These are phyloP conservation scores for Salix exigua DNA, from an alignment of 345 rosid species.

Conservation along the genomic window DNA sequence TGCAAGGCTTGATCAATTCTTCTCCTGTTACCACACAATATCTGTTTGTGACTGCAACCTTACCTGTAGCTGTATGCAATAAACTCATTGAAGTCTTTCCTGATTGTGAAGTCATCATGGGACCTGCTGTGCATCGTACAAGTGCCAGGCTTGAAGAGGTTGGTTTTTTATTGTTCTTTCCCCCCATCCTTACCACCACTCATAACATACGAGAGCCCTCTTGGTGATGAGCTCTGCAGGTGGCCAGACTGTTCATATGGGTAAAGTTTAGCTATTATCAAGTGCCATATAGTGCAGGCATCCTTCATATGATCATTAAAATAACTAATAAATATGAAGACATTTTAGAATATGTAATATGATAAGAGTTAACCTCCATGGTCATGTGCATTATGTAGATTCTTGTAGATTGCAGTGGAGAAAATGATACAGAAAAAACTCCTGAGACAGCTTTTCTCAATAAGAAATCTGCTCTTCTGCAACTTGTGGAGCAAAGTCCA, in stretches of 20 bases:
- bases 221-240: neutral
- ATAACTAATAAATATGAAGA: neutral
- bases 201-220: neutral
- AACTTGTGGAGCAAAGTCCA: conserved; percentile 54
- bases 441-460: conserved; percentile 73
- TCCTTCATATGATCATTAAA: neutral
- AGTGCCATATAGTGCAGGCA: neutral
- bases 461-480: conserved; percentile 77
- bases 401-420: conserved; percentile 92
- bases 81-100: conserved; percentile 81
- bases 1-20: conserved; percentile 63
- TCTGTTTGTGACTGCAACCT: conserved; percentile 91
- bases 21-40: conserved; percentile 71
- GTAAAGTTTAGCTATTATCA: neutral
- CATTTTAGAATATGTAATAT: neutral
- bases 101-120: conserved; percentile 82
- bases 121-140: conserved; percentile 86
- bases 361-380: conserved; percentile 6
- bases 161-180: conserved; percentile 8
- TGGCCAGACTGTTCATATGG: neutral
- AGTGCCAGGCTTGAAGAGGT: conserved; percentile 90
- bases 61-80: conserved; percentile 75
- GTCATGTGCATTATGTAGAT: conserved; percentile 41
- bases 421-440: conserved; percentile 49
- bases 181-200: too few relatives aligned